These are phyloP conservation scores for Aspergillus tanneri DNA, from an alignment of 2,329 filamentous ascomycete species.

Conservation along the genomic window DNA sequence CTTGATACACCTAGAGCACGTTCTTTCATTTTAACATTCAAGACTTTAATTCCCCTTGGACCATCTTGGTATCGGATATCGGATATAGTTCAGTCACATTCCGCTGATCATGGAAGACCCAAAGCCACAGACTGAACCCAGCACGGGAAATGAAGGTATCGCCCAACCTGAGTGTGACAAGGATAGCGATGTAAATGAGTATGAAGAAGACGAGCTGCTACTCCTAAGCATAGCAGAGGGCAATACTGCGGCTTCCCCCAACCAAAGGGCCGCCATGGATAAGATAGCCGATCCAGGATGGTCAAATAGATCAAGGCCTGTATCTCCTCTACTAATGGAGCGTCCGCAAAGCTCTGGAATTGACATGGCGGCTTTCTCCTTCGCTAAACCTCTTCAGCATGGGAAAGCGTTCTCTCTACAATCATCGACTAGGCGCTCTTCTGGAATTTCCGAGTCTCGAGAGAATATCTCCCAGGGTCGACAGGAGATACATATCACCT, in stretches of 20 bases:
- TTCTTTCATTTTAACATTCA: too few relatives aligned
- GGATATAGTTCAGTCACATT: neutral
- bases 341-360: conserved; percentile 33
- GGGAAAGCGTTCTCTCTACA: conserved; percentile 26
- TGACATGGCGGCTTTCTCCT: conserved; percentile 33
- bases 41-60: too few relatives aligned
- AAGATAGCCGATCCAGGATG: conserved; percentile 14
- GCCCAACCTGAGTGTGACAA: neutral
- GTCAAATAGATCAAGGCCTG: conserved; percentile 4
- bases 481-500: too few relatives aligned
- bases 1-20: too few relatives aligned
- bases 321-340: conserved; percentile 28
- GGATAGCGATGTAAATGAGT: conserved; percentile 1
- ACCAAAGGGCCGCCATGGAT: conserved; percentile 17
- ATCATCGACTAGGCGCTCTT: conserved; percentile 10
- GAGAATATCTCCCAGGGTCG: neutral
- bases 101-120: neutral
- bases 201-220: conserved; percentile 19
- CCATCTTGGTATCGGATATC: neutral
- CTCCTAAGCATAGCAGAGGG: conserved; percentile 19
- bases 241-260: conserved; percentile 17
- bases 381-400: conserved; percentile 31
- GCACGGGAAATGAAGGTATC: conserved; percentile 1
- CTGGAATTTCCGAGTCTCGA: neutral
- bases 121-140: neutral